Evolutionary conservation across 2,329 filamentous ascomycete genomes (phyloP).

Genomic region (Alternaria alternata): DNA sequence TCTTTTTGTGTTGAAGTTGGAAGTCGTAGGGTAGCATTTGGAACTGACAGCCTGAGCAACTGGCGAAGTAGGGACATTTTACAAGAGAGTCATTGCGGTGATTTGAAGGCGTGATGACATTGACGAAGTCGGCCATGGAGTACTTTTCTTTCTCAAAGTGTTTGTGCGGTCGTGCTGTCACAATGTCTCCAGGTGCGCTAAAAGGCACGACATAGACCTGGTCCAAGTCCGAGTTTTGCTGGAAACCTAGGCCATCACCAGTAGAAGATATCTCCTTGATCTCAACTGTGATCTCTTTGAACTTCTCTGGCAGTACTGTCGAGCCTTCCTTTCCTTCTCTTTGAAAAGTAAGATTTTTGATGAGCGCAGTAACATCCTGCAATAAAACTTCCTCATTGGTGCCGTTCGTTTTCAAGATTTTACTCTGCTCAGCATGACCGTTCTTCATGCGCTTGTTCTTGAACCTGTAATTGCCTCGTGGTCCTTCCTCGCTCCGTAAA

Average conservation of each 20-base stretch:
- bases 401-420: slow-evolving; percentile 53
- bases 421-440: slow-evolving; percentile 44
- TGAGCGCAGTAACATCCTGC: slow-evolving; percentile 54
- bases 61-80: slow-evolving; percentile 84
- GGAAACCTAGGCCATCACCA: slow-evolving; percentile 84
- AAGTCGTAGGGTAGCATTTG: slow-evolving; percentile 93
- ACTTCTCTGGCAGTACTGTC: slow-evolving; percentile 66
- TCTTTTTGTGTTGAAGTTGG: slow-evolving; percentile 84
- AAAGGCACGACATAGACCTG: slow-evolving; percentile 90
- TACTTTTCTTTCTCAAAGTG: slow-evolving; percentile 73
- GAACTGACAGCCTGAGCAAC: slow-evolving; percentile 91
- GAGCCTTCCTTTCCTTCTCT: slow-evolving; percentile 25
- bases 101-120: slow-evolving; percentile 75
- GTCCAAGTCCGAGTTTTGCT: slow-evolving; percentile 66
- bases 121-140: slow-evolving; percentile 82
- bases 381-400: slow-evolving; percentile 60
- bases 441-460: slow-evolving; percentile 61
- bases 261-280: slow-evolving; percentile 86
- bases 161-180: slow-evolving; percentile 79
- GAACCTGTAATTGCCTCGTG: slow-evolving; percentile 49
- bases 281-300: slow-evolving; percentile 81
- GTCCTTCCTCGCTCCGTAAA: slow-evolving; percentile 43
- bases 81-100: slow-evolving; percentile 80
- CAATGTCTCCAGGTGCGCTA: slow-evolving; percentile 81
- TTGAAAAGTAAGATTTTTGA: slow-evolving; percentile 47